Percentiles rank a stretch among this genome's conserved stretches.
Conservation (phyloP, 2,329 filamentous ascomycete genomes). For the Trichoderma hamatum region DNA sequence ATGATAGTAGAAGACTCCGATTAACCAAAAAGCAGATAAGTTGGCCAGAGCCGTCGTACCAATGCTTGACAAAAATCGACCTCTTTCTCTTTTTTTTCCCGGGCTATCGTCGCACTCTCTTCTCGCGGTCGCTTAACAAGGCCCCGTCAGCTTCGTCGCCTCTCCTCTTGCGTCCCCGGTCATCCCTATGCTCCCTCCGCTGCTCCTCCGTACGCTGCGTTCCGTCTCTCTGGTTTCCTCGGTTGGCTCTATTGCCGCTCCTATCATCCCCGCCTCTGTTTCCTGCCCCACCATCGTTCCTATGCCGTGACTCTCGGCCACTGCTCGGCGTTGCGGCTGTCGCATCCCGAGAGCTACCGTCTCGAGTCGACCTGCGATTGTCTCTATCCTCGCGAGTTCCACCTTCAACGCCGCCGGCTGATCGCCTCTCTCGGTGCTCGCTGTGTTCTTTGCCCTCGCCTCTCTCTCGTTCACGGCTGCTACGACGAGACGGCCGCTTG, state of each 20-base stretch:
- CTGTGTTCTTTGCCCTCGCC: constrained; percentile 48
- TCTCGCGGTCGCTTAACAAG: constrained; percentile 52
- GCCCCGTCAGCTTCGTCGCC: constrained; percentile 53
- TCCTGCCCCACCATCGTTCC: constrained; percentile 34
- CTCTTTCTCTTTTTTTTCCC: neutral
- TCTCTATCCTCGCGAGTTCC: constrained; percentile 41
- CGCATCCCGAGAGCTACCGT: constrained; percentile 34
- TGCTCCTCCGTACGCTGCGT: constrained; percentile 40
- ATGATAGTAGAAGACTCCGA: neutral
- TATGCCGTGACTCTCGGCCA: constrained; percentile 40
- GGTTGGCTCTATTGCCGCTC: constrained; percentile 40
- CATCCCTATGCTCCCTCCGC: constrained; percentile 41
- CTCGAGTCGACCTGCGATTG: constrained; percentile 38
- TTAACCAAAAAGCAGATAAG: neutral
- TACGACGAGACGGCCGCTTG: constrained; percentile 49
- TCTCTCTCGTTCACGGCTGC: constrained; percentile 55
- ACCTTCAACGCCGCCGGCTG: constrained; percentile 39
- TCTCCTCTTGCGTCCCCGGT: constrained; percentile 44
- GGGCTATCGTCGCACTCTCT: constrained; percentile 54
- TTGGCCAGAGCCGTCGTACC: constrained; percentile 10
- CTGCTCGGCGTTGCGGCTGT: constrained; percentile 39
- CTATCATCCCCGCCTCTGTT: constrained; percentile 41
- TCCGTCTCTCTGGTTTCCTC: constrained; percentile 41
- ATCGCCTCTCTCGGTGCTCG: constrained; percentile 51
- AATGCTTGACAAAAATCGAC: constrained; percentile 15